Evolutionary conservation across 192 early-diverging fungal species (phyloP).

Genomic region (Entomortierella beljakovae): DNA sequence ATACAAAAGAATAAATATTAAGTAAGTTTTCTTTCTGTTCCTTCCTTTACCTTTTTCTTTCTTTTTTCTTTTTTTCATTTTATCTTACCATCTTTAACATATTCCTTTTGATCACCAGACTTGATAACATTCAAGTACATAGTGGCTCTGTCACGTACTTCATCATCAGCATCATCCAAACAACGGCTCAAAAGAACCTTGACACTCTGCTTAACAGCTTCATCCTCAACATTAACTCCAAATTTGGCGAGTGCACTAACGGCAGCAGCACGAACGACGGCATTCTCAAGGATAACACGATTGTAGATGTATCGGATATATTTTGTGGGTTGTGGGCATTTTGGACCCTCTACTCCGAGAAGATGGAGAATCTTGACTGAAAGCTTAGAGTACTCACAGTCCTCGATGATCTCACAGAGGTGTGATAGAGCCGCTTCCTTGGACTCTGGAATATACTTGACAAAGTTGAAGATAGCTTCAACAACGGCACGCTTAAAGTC

Average conservation of each 20-base stretch:
- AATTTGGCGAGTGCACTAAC: slow-evolving; percentile 97
- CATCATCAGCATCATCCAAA: slow-evolving; percentile 97
- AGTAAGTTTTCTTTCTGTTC: too few species aligned
- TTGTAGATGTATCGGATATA: slow-evolving; percentile 99
- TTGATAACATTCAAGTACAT: slow-evolving; percentile 87
- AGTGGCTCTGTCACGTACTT: slow-evolving; percentile 96
- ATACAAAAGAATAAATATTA: too few species aligned
- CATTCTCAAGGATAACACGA: slow-evolving; percentile 97
- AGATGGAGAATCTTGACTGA: slow-evolving; percentile 98
- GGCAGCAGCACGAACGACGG: slow-evolving; percentile 95
- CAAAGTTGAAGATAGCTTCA: slow-evolving; percentile 97
- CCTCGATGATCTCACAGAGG: slow-evolving; percentile 99
- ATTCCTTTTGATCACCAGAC: slow-evolving; percentile 69
- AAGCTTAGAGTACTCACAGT: slow-evolving; percentile 99
- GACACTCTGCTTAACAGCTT: slow-evolving; percentile 76
- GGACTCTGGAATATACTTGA: slow-evolving; percentile 92
- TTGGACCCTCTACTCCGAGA: slow-evolving; percentile 94
- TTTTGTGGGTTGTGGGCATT: slow-evolving; percentile 89
- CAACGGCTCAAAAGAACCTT: slow-evolving; percentile 92
- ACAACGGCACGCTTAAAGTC: slow-evolving; percentile 97
- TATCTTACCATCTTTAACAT: slow-evolving; percentile 85
- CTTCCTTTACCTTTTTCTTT: too few species aligned
- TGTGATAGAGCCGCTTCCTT: slow-evolving; percentile 95
- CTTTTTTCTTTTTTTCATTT: too few species aligned
- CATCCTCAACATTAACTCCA: slow-evolving; percentile 83